Percentiles rank a stretch among this genome's conserved stretches.
Conservation (phyloP, 1,284 basidiomycete species). For the Lignosus rhinocerotis region DNA sequence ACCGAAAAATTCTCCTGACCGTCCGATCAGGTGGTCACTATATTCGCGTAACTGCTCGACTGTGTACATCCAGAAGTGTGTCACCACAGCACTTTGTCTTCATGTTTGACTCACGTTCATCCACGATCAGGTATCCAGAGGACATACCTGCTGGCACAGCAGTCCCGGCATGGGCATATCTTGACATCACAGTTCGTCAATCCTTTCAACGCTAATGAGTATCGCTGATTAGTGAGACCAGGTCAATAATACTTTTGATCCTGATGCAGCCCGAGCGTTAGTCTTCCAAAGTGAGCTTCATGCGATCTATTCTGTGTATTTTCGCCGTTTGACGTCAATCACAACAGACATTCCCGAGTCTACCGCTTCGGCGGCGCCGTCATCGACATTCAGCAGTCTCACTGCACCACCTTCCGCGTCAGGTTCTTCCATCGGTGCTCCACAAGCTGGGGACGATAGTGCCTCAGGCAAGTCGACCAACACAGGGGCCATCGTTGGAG, state of each 20-base stretch:
- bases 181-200: slow-evolving; percentile 14
- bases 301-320: neutral
- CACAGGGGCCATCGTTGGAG: slow-evolving; percentile 15
- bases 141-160: slow-evolving; percentile 11
- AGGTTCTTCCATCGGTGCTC: neutral
- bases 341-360: slow-evolving; percentile 6
- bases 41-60: slow-evolving; percentile 13
- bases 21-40: slow-evolving; percentile 5
- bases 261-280: slow-evolving; percentile 1
- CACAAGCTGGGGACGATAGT: neutral
- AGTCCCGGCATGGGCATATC: slow-evolving; percentile 19
- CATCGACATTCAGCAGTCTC: neutral
- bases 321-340: neutral
- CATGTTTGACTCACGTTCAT: neutral
- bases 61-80: slow-evolving; percentile 7
- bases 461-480: slow-evolving; percentile 10
- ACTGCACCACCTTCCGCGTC: neutral
- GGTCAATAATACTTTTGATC: slow-evolving; percentile 7
- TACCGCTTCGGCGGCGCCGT: neutral
- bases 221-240: neutral
- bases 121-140: slow-evolving; percentile 1
- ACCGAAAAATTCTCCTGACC: neutral
- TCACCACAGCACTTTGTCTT: neutral
- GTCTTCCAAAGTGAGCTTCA: neutral
- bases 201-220: neutral